phyloP scores from a whole-genome alignment of 306 rosid genomes.

The Carpinus viminea region DNA sequence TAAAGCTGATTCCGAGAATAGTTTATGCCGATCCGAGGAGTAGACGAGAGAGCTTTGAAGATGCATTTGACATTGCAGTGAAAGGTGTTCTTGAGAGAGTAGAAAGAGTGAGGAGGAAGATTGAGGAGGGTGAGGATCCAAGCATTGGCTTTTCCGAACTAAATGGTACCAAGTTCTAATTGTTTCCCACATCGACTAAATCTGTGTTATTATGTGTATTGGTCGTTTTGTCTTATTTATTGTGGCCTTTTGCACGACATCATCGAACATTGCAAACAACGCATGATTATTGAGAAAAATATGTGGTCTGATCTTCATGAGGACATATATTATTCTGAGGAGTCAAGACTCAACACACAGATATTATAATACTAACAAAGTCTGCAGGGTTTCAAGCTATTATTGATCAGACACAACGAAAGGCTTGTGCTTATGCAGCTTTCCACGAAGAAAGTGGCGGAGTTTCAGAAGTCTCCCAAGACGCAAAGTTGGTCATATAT shows the following conservation, averaged over 20 bases:
- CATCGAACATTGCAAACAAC: not conserved
- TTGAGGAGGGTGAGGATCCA: constrained; percentile 13
- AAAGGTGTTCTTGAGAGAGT: constrained; percentile 51
- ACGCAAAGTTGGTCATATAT: not conserved
- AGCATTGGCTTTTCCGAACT: not conserved
- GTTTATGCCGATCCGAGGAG: constrained; percentile 43
- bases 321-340: not conserved
- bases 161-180: not conserved
- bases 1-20: constrained; percentile 48
- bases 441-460: constrained; percentile 62
- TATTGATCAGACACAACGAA: not conserved
- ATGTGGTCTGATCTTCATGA: not conserved
- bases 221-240: too few species aligned
- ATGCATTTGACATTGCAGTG: constrained; percentile 58
- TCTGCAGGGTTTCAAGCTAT: not conserved
- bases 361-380: too few species aligned
- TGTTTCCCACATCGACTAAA: too few species aligned
- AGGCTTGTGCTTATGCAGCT: constrained; percentile 3
- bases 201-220: too few species aligned
- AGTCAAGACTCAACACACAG: not conserved
- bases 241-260: too few species aligned
- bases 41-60: constrained; percentile 37
- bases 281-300: too few species aligned
- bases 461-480: constrained; percentile 55
- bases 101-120: constrained; percentile 29